Conservation (phyloP, 495 filamentous ascomycete genomes). For the Daldinia childiae region DNA sequence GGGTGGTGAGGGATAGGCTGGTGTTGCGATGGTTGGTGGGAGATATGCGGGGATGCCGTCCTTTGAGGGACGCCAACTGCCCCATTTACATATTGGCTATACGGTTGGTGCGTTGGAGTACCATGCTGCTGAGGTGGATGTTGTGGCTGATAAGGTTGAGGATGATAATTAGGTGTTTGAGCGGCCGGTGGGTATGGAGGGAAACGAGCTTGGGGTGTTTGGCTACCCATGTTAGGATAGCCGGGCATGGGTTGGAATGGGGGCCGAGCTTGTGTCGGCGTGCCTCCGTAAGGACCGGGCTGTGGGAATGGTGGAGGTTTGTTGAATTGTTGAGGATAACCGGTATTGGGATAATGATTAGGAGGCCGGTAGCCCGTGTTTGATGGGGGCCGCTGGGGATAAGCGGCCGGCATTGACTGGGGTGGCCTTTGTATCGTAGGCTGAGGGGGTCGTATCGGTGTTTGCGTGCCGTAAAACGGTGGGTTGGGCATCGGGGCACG, state of each 20-base stretch:
- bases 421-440: constrained; percentile 39
- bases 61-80: constrained; percentile 32
- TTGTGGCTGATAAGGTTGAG: constrained; percentile 36
- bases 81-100: constrained; percentile 43
- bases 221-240: constrained; percentile 49
- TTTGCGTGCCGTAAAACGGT: constrained; percentile 54
- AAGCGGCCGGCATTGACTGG: constrained; percentile 43
- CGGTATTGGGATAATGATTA: constrained; percentile 39
- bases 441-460: constrained; percentile 50
- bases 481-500: constrained; percentile 52
- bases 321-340: constrained; percentile 46
- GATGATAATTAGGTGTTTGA: constrained; percentile 44
- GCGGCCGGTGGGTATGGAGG: constrained; percentile 46
- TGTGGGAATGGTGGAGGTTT: constrained; percentile 47
- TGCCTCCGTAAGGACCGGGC: constrained; percentile 45
- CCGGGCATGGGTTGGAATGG: constrained; percentile 50
- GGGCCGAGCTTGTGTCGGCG: constrained; percentile 42
- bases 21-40: constrained; percentile 45
- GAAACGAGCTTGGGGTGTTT: constrained; percentile 38
- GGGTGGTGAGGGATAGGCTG: constrained; percentile 35
- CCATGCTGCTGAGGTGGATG: constrained; percentile 46
- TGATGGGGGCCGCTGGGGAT: constrained; percentile 46
- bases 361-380: constrained; percentile 43
- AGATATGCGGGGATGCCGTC: constrained; percentile 45
- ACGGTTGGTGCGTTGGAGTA: constrained; percentile 45